Base-by-base conservation (phyloP, 441 rosid species). In the Syzygium syzygioides region DNA sequence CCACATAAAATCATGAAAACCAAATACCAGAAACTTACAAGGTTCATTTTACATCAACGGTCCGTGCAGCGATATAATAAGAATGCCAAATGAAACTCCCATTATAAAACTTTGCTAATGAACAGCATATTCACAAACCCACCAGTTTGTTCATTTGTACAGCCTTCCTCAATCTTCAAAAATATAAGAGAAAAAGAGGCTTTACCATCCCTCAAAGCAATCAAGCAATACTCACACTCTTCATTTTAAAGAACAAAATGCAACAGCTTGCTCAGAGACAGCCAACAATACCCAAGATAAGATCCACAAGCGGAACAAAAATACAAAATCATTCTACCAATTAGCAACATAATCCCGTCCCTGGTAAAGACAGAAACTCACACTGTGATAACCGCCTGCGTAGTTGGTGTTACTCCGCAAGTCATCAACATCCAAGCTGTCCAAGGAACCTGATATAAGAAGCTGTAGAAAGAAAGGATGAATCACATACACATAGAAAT, bases 351-450 rank as follows among this genome's bases (percentile, higher is more conserved):
- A 76, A 76, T 76, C 52, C 52, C 3, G 18, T 41, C 18, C n/a
- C n/a, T 23, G 52, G 62, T 30, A 80, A 83, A 56, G 60, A 54
- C 64, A 62, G 79, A 52, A 89, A 90, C 97, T 93, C 91, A 98
- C 99, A 89, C 92, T 90, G 62, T 96, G 91, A 94, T 98, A 98
- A 89, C 99, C 99, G 85, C 99, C 99, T 4, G 97, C 94, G 86
- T 97, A 98, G 90, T 94, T 96, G 91, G 99, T 93, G 92, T 96
- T 88, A 66, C 85, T 83, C 54, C 98, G 94, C 90, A 98, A 93
- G 92, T 98, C 99, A 90, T 96, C 99, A 93, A 98, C 93, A 92
- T 98, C 99, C 97, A 98, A 93, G 93, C 98, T 95, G 71, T 98
- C 99, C 60, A 96, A 96, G 87, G 99, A 98, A 90, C 99, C 99